Percentiles rank a stretch among this genome's conserved stretches.
Evolutionary conservation across 2,329 filamentous ascomycete genomes (phyloP).

Genomic region (Blastomyces silverae): DNA sequence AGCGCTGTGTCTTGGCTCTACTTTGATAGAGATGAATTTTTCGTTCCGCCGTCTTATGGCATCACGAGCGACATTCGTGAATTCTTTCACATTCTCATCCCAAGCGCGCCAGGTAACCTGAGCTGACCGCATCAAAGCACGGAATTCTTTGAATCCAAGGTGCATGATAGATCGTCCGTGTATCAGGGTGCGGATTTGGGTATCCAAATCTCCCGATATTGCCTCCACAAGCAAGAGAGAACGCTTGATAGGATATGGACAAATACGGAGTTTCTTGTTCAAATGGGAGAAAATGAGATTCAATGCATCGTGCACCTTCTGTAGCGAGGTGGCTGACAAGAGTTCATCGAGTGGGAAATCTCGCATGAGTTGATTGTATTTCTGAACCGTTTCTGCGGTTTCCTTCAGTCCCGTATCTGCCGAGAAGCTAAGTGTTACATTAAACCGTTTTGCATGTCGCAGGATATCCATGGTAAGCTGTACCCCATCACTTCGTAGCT

Average conservation of each 20-base stretch:
- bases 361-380: slow-evolving; percentile 98
- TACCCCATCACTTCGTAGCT: slow-evolving; percentile 83
- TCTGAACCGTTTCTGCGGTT: slow-evolving; percentile 90
- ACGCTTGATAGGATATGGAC: slow-evolving; percentile 86
- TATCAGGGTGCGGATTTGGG: slow-evolving; percentile 75
- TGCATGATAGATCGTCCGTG: slow-evolving; percentile 85
- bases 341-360: slow-evolving; percentile 96
- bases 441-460: slow-evolving; percentile 94
- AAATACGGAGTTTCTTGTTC: slow-evolving; percentile 96
- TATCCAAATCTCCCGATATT: slow-evolving; percentile 87
- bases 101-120: slow-evolving; percentile 83
- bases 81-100: slow-evolving; percentile 96
- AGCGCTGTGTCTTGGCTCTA: slow-evolving; percentile 76
- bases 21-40: slow-evolving; percentile 98
- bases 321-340: slow-evolving; percentile 79
- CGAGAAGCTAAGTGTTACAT: slow-evolving; percentile 92
- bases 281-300: slow-evolving; percentile 86
- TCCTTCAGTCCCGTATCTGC: slow-evolving; percentile 95
- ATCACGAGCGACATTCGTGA: slow-evolving; percentile 94
- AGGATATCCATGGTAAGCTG: slow-evolving; percentile 87
- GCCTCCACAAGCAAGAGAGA: slow-evolving; percentile 92
- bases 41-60: slow-evolving; percentile 89
- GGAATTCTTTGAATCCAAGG: slow-evolving; percentile 85
- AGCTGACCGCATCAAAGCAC: slow-evolving; percentile 72
- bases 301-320: slow-evolving; percentile 83